A percentile compares a stretch with the other conserved stretches of the same genome.
These are phyloP conservation scores for Lindgomyces ingoldianus DNA, from an alignment of 495 filamentous ascomycete genomes.

Conservation along the genomic window DNA sequence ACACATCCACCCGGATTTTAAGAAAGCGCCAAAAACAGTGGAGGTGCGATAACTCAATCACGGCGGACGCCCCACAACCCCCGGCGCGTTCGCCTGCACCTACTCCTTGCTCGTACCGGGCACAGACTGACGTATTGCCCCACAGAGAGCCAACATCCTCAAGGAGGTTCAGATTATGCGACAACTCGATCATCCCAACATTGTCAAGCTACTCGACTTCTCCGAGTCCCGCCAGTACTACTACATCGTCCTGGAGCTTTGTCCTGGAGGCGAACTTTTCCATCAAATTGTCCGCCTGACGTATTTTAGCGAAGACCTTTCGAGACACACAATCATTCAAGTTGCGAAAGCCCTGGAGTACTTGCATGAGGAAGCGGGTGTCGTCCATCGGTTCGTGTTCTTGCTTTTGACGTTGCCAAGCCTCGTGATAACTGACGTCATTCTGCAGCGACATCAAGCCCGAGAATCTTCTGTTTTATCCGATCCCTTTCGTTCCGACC, in stretches of 20 bases:
- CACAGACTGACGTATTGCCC: constrained; percentile 44
- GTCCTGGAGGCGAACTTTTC: constrained; percentile 93
- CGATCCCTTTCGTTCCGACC: constrained; percentile 75
- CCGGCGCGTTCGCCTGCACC: constrained; percentile 1
- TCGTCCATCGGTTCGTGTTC: constrained; percentile 87
- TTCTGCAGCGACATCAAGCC: constrained; percentile 89
- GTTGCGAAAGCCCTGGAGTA: constrained; percentile 93
- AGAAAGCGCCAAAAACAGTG: constrained; percentile 87
- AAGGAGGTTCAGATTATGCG: constrained; percentile 99
- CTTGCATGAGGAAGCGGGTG: constrained; percentile 88
- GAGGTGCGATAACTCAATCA: constrained; percentile 78
- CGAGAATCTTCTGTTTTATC: constrained; percentile 93
- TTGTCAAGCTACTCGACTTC: constrained; percentile 90
- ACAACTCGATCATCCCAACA: constrained; percentile 90
- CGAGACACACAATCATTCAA: constrained; percentile 89
- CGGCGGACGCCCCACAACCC: constrained; percentile 36
- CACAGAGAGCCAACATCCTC: constrained; percentile 89
- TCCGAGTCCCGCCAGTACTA: constrained; percentile 94
- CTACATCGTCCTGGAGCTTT: constrained; percentile 94
- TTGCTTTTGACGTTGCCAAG: constrained; percentile 27
- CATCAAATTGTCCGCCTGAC: constrained; percentile 98
- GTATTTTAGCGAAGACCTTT: constrained; percentile 95
- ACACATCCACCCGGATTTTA: constrained; percentile 91
- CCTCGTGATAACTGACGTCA: constrained; percentile 38
- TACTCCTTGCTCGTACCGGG: neutral